phyloP scores from a whole-genome alignment of 1,284 basidiomycete genomes.

The Coniferiporia weirii region DNA sequence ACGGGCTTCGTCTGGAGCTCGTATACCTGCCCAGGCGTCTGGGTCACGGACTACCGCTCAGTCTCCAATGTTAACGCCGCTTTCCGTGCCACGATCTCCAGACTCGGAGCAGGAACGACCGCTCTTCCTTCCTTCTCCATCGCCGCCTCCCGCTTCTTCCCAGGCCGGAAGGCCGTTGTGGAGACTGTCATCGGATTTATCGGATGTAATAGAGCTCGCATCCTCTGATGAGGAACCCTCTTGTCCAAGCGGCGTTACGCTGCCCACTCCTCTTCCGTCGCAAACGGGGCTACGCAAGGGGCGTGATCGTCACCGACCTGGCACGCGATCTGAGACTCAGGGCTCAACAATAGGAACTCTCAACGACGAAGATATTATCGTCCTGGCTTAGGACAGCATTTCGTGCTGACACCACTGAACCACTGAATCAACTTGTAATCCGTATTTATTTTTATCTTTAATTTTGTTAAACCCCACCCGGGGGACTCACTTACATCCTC shows the following conservation, averaged over 20 bases:
- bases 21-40: neutral
- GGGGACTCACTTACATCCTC: no score
- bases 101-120: neutral
- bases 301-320: no score
- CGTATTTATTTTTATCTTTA: no score
- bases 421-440: no score
- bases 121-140: conserved; percentile 5
- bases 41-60: neutral
- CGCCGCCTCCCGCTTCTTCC: neutral
- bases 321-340: no score
- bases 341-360: no score
- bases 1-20: neutral
- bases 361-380: no score
- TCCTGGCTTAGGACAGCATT: no score
- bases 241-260: neutral
- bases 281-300: neutral
- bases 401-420: no score
- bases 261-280: neutral
- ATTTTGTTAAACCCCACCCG: no score
- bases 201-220: neutral
- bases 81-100: neutral
- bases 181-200: neutral
- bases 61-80: neutral
- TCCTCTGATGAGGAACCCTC: neutral
- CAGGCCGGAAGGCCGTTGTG: neutral